These are phyloP conservation scores for Podosphaera aphanis DNA, from an alignment of 2,329 filamentous ascomycete genomes.

Conservation along the genomic window DNA sequence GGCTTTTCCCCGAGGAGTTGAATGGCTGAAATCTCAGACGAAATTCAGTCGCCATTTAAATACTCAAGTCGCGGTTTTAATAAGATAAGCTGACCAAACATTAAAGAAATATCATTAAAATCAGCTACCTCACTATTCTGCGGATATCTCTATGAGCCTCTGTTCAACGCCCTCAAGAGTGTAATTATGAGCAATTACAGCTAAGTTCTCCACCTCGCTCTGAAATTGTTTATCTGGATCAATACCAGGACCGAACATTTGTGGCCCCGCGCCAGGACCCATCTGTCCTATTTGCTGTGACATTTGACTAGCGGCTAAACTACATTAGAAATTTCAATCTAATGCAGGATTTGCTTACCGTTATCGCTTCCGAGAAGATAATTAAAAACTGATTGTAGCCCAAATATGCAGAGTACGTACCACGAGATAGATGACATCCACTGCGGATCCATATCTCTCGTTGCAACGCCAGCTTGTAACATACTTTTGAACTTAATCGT, in stretches of 20 bases:
- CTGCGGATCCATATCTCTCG: constrained; percentile 82
- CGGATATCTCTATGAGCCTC: constrained; percentile 39
- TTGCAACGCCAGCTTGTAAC: constrained; percentile 91
- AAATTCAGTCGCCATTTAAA: no score
- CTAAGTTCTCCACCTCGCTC: constrained; percentile 81
- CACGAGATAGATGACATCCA: constrained; percentile 98
- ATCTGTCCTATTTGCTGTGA: constrained; percentile 60
- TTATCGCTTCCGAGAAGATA: constrained; percentile 93
- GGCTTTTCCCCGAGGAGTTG: no score
- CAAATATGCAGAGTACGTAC: constrained; percentile 97
- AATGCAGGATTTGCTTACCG: constrained; percentile 29
- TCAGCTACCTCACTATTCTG: no score
- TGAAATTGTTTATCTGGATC: constrained; percentile 91
- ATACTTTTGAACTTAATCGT: constrained; percentile 99
- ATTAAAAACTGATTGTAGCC: constrained; percentile 88
- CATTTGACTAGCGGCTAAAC: constrained; percentile 59
- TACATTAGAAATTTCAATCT: background rate
- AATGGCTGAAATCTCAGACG: no score
- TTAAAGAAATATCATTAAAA: no score
- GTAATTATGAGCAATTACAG: constrained; percentile 82
- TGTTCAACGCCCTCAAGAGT: constrained; percentile 76
- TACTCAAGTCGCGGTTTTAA: no score
- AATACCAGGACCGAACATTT: constrained; percentile 77
- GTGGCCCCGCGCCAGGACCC: constrained; percentile 34
- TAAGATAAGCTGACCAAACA: no score